phyloP scores from a whole-genome alignment of 192 early-diverging fungal species.

The Coemansia sp. region DNA sequence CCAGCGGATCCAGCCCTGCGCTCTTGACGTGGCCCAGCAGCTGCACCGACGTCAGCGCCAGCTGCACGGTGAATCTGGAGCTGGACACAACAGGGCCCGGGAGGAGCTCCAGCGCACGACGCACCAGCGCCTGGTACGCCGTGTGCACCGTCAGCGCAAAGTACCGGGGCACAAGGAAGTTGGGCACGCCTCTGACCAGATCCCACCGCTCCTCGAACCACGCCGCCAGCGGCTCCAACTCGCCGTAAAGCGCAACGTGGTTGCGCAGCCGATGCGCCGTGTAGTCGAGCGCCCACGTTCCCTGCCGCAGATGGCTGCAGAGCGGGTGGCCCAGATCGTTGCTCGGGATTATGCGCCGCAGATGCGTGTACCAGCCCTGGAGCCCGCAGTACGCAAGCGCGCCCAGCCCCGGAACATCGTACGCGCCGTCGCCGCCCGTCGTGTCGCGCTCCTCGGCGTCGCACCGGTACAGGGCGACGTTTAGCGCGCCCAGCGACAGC shows the following conservation, averaged over 20 bases:
- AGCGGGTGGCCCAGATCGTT: slow-evolving; percentile 95
- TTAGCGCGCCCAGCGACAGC: slow-evolving; percentile 73
- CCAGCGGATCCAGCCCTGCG: slow-evolving; percentile 70
- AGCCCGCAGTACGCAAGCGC: slow-evolving; percentile 84
- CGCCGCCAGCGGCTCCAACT: slow-evolving; percentile 52
- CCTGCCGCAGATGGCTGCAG: slow-evolving; percentile 84
- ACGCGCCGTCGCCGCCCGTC: slow-evolving; percentile 68
- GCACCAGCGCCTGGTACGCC: slow-evolving; percentile 71
- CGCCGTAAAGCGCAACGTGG: slow-evolving; percentile 26
- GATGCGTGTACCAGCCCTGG: slow-evolving; percentile 85
- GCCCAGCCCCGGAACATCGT: slow-evolving; percentile 89
- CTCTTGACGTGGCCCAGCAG: slow-evolving; percentile 81
- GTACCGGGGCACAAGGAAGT: slow-evolving; percentile 90
- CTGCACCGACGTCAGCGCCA: slow-evolving; percentile 82
- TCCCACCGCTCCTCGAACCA: slow-evolving; percentile 79
- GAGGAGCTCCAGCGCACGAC: slow-evolving; percentile 65
- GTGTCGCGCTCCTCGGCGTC: slow-evolving; percentile 87
- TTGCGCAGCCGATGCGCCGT: slow-evolving; percentile 64
- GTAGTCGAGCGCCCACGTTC: slow-evolving; percentile 93
- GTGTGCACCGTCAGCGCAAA: slow-evolving; percentile 82
- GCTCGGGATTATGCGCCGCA: slow-evolving; percentile 73
- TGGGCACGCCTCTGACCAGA: slow-evolving; percentile 70
- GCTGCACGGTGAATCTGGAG: slow-evolving; percentile 65
- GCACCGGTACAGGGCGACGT: slow-evolving; percentile 82
- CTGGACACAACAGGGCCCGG: slow-evolving; percentile 59